These are phyloP conservation scores for Thymus mandschuricus DNA, from an alignment of 257 asterid species.

Conservation along the genomic window DNA sequence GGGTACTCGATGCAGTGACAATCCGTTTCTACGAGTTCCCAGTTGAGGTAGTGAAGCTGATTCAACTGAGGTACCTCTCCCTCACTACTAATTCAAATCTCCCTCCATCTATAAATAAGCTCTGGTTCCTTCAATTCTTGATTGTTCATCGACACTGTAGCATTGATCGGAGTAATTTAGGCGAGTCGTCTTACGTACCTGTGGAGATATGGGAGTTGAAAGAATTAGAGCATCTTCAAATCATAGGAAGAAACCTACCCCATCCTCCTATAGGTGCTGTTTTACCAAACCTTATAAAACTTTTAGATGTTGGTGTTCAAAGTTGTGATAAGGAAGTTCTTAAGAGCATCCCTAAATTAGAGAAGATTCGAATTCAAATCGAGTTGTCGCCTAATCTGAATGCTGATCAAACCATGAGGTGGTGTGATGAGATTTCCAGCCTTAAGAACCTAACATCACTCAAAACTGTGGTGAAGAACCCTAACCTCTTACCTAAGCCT, in stretches of 20 bases:
- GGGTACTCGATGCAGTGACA: background rate
- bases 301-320: slow-evolving; percentile 1
- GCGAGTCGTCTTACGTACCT: background rate
- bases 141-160: background rate
- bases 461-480: background rate
- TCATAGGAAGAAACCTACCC: background rate
- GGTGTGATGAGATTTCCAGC: background rate
- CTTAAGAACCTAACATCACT: background rate
- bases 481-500: background rate
- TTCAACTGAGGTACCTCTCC: background rate
- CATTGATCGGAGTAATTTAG: background rate
- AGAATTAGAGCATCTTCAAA: background rate
- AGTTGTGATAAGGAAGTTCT: background rate
- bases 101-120: background rate
- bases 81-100: background rate
- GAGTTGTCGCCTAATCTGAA: background rate
- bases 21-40: background rate
- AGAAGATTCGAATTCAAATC: slow-evolving; percentile 4
- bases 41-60: background rate
- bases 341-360: background rate
- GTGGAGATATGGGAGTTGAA: slow-evolving; percentile 1
- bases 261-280: background rate
- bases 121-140: background rate
- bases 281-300: background rate
- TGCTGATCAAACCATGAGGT: background rate